Base-by-base conservation (phyloP, 108 stramenopile species). In the Fragilaria radians region DNA sequence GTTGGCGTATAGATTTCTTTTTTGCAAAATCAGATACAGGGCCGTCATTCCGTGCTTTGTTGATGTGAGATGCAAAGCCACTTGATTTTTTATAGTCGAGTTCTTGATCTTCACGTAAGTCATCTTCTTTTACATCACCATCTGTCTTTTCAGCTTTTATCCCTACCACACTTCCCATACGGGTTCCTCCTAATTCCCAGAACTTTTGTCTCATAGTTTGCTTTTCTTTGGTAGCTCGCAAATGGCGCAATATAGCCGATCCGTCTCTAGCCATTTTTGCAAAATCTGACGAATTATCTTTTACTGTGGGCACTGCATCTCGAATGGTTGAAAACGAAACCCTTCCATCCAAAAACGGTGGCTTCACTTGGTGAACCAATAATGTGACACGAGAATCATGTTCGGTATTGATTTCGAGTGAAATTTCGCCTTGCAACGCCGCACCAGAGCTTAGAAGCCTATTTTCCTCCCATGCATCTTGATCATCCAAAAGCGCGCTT, bases 101-200 rank as follows among this genome's bases (percentile, higher is more conserved):
- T 57, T 94, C 95, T 17, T 72, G 73, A 62, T 65, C 71, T 42
- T 49, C 58, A 26, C 61, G 68, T 5, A 49, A 61, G 7, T 48
- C 73, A 32, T 65, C 67, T 72, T 79, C 54, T 34, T 65, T 11
- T 36, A 49, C 31, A 11, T 46, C 36, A n/a, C 63, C 62, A 3
- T 67, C 52, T 49, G 49, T 52, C 14, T 65, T 55, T 22, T 48
- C 59, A 28, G 78, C 78, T 62, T 74, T 77, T 24, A 94, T 76
- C 24, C 95, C 86, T 54, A 96, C 88, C 1, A 89, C 95, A 26
- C 95, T 61, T 54, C 96, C 98, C 94, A 97, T 97, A 28, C 85
- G 73, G 48, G 81, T 85, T 5, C 98, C 98, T 30, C 98, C 98
- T 32, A 99, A 68, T 73, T 99, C 96, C 98, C 98, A 99, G 73